These are phyloP conservation scores for Cutaneotrichosporon daszewskae DNA, from an alignment of 1,284 basidiomycete species.

Conservation along the genomic window DNA sequence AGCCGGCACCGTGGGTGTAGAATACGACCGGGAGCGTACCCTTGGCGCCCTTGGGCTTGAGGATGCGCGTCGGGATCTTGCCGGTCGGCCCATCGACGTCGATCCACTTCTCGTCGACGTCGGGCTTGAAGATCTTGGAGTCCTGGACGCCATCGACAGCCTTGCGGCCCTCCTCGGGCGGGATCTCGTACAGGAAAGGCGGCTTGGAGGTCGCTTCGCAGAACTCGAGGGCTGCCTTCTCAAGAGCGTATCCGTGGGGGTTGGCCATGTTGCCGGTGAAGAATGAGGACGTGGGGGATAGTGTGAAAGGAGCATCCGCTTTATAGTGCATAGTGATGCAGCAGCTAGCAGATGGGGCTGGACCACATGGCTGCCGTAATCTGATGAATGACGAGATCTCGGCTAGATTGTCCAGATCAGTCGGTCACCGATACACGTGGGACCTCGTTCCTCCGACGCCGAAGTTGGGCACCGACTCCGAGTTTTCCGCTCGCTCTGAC, in stretches of 20 bases:
- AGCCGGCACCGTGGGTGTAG: slow-evolving; percentile 17
- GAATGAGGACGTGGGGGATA: too few species aligned
- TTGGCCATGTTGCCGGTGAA: slow-evolving; percentile 5
- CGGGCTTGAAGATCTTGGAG: slow-evolving; percentile 4
- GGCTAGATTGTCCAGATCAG: too few species aligned
- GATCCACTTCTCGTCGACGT: slow-evolving; percentile 17
- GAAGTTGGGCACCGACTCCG: too few species aligned
- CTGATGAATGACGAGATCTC: too few species aligned
- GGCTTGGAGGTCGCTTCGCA: slow-evolving; percentile 9
- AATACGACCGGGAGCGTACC: slow-evolving; percentile 12
- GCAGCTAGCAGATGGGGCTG: too few species aligned
- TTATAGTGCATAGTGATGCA: too few species aligned
- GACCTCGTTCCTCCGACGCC: too few species aligned
- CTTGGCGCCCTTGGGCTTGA: slow-evolving; percentile 10
- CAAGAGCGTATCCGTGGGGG: slow-evolving; percentile 12
- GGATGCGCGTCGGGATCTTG: slow-evolving; percentile 6
- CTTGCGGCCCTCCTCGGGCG: slow-evolving; percentile 12
- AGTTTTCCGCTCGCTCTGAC: too few species aligned
- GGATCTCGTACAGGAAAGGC: slow-evolving; percentile 13
- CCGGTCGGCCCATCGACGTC: slow-evolving; percentile 3
- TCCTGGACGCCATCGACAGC: slow-evolving; percentile 10
- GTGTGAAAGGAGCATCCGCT: too few species aligned
- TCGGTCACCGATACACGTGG: too few species aligned
- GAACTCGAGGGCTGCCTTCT: slow-evolving; percentile 10
- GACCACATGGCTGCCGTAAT: too few species aligned